Conservation (phyloP, 805 yeast genomes). For the Hemisphaericaspora nanyangensis region DNA sequence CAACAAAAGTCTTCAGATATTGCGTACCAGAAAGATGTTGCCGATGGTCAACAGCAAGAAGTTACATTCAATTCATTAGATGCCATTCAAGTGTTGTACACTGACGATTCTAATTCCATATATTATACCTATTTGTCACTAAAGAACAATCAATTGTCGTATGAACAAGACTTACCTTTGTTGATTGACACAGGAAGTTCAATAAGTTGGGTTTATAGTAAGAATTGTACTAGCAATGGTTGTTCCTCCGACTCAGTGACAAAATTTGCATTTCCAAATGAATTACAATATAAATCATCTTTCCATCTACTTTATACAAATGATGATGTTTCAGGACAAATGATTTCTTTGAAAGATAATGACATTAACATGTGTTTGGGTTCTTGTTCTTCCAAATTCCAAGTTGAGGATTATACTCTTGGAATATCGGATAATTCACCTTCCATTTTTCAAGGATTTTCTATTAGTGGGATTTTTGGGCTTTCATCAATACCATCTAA, state of each 20-base stretch:
- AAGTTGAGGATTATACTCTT: conserved; percentile 39
- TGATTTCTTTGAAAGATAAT: conserved; percentile 32
- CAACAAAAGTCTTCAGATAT: neutral
- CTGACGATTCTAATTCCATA: conserved; percentile 19
- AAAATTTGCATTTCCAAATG: conserved; percentile 18
- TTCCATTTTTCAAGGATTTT: conserved; percentile 46
- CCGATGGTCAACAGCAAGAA: neutral
- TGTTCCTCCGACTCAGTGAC: conserved; percentile 32
- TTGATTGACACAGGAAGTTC: conserved; percentile 66
- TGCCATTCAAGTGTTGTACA: conserved; percentile 14
- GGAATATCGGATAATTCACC: conserved; percentile 57
- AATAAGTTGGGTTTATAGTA: conserved; percentile 59
- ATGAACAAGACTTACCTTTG: conserved; percentile 42
- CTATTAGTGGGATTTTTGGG: conserved; percentile 60
- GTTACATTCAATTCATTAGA: conserved; percentile 1
- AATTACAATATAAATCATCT: conserved; percentile 18
- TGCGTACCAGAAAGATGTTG: neutral
- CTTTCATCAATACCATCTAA: conserved; percentile 45
- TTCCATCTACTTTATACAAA: conserved; percentile 53
- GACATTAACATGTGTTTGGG: conserved; percentile 22
- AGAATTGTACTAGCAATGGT: conserved; percentile 41
- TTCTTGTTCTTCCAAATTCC: conserved; percentile 23
- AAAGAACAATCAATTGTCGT: conserved; percentile 6
- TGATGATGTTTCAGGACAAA: conserved; percentile 49
- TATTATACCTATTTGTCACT: conserved; percentile 15